These are phyloP conservation scores for Sorghum bicolor DNA, from an alignment of 176 grass and related monocot species.

Conservation along the genomic window Sorghum_bicolor_NCBIv3 NC_012878.2:44058501-44059000, in stretches of 20 bases:
- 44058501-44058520: background rate
- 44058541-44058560: background rate
- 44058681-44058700: background rate
- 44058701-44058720: conserved; percentile 1
- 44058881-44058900: conserved; percentile 94
- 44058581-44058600: background rate
- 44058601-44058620: background rate
- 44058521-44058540: conserved; percentile 1
- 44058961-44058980: conserved; percentile 89
- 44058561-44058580: background rate
- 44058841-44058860: conserved; percentile 89
- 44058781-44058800: conserved; percentile 52
- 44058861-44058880: conserved; percentile 99
- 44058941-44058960: conserved; percentile 94
- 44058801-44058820: conserved; percentile 98
- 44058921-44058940: conserved; percentile 92
- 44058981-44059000: conserved; percentile 28
- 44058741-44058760: background rate
- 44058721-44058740: background rate
- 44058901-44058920: conserved; percentile 97
- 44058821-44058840: conserved; percentile 86
- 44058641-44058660: background rate
- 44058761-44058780: conserved; percentile 12
- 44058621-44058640: background rate
- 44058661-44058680: background rate